phyloP scores from a whole-genome alignment of 2,329 filamentous ascomycete genomes.

The Beauveria varroae region DNA sequence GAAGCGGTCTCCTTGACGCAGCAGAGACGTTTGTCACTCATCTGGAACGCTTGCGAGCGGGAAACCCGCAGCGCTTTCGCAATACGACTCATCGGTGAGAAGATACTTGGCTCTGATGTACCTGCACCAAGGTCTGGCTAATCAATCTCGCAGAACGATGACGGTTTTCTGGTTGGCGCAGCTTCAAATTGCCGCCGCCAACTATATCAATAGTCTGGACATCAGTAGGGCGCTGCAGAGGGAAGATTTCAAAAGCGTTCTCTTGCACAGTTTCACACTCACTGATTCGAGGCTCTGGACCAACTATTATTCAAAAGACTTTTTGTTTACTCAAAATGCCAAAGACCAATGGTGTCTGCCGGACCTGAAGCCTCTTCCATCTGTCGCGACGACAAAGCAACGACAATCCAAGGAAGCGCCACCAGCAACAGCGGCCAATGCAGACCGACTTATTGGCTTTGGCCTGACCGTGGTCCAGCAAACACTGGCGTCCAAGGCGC shows the following conservation, averaged over 20 bases:
- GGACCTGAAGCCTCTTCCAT: constrained; percentile 23
- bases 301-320: constrained; percentile 24
- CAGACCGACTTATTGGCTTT: constrained; percentile 20
- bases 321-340: constrained; percentile 23
- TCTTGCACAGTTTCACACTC: constrained; percentile 19
- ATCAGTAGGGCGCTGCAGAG: constrained; percentile 9
- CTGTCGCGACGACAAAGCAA: background rate
- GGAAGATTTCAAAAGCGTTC: constrained; percentile 18
- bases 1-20: constrained; percentile 19
- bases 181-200: constrained; percentile 23
- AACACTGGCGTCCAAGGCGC: background rate
- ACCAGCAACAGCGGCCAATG: background rate
- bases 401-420: background rate
- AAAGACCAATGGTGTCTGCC: constrained; percentile 23
- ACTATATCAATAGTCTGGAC: constrained; percentile 15
- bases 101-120: background rate
- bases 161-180: constrained; percentile 28
- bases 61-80: constrained; percentile 23
- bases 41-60: constrained; percentile 19
- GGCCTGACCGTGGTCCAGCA: constrained; percentile 24
- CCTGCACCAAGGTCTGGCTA: background rate
- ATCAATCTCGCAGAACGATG: constrained; percentile 19
- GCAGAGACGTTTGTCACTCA: constrained; percentile 23
- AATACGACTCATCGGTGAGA: constrained; percentile 25
- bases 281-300: constrained; percentile 26